Evolutionary conservation across 2,329 filamentous ascomycete species (phyloP), one percentile per base, ranked within the genome.

Genomic region (Apiospora marii): DNA sequence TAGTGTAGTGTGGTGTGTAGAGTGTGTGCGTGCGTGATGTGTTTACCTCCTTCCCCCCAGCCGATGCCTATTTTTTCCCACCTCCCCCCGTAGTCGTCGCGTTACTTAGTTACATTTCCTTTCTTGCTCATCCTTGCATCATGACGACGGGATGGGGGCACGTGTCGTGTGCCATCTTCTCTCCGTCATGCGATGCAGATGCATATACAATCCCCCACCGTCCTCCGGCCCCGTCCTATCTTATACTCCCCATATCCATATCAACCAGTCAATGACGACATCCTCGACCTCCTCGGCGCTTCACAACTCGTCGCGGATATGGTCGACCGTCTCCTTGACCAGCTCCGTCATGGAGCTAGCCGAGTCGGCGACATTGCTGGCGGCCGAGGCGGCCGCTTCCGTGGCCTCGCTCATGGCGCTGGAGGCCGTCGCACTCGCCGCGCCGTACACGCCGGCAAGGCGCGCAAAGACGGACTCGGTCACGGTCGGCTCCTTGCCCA

Each of bases 381-480:
- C 78, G 8, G 76, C 78, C 51, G 77, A 78, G 24, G 70, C 77
- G 30, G 72, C 77, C 10, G 78, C 78, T 7, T 75, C 79, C 41
- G 79, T 78, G 6, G 83, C 84, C 24, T 75, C 83, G 64, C 80
- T 83, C 19, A 81, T 81, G 24, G 82, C 73, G 73, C 84, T 87
- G 14, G 86, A 86, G 10, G 87, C 84, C 0, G 86, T 90, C 0
- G 90, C 86, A 1, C 88, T 83, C 1, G 91, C 92, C 0, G 91
- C 93, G 34, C 90, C 89, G 78, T 96, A 96, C 0, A 91, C 93
- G 3, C 89, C 91, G 72, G 90, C 89, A 16, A 97, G 87, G 70
- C 92, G 89, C 70, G 86, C 90, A 82, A 94, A 90, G 3, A 96
- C 92, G 73, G 93, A 95, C 78, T 97, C 93, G 0, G 92, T 95